Evolutionary conservation across 768 basidiomycete species (phyloP).

Genomic region (Kwoniella sp.): DNA sequence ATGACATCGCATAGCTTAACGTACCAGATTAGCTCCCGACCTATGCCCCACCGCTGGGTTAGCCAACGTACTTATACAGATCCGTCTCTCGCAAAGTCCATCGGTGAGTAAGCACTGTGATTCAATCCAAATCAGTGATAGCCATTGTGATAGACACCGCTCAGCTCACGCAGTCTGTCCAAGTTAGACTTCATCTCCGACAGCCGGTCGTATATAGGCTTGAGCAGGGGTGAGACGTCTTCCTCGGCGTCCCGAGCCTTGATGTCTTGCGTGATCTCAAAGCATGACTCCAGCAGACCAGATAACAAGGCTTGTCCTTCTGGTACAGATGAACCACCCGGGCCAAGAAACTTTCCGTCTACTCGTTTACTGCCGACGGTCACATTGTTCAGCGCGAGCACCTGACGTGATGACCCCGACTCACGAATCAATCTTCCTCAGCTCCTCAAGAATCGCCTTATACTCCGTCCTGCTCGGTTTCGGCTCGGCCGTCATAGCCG

Average conservation of each 20-base stretch:
- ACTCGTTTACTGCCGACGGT: slow-evolving; percentile 68
- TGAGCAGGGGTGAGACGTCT: slow-evolving; percentile 75
- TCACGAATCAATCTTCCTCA: slow-evolving; percentile 77
- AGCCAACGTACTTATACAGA: slow-evolving; percentile 48
- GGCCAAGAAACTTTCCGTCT: slow-evolving; percentile 90
- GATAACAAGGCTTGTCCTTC: slow-evolving; percentile 86
- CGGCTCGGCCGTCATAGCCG: slow-evolving; percentile 73
- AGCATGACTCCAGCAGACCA: slow-evolving; percentile 91
- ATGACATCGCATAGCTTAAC: slow-evolving; percentile 86
- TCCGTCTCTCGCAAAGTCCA: slow-evolving; percentile 85
- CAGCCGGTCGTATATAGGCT: slow-evolving; percentile 89
- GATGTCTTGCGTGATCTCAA: slow-evolving; percentile 92
- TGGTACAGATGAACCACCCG: slow-evolving; percentile 76
- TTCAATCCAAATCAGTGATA: neutral
- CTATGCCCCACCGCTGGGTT: too few species aligned
- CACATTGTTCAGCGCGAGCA: neutral
- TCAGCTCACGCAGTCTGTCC: slow-evolving; percentile 61
- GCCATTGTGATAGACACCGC: neutral
- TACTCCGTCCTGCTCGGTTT: slow-evolving; percentile 79
- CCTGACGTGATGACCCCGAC: slow-evolving; percentile 1
- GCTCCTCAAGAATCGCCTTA: slow-evolving; percentile 83
- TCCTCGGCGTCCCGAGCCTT: slow-evolving; percentile 75
- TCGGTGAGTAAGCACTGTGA: slow-evolving; percentile 75
- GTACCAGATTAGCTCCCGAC: too few species aligned
- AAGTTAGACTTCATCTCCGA: slow-evolving; percentile 78